Conservation (phyloP, 2,329 filamentous ascomycete genomes). For the Talaromyces verruculosus region DNA sequence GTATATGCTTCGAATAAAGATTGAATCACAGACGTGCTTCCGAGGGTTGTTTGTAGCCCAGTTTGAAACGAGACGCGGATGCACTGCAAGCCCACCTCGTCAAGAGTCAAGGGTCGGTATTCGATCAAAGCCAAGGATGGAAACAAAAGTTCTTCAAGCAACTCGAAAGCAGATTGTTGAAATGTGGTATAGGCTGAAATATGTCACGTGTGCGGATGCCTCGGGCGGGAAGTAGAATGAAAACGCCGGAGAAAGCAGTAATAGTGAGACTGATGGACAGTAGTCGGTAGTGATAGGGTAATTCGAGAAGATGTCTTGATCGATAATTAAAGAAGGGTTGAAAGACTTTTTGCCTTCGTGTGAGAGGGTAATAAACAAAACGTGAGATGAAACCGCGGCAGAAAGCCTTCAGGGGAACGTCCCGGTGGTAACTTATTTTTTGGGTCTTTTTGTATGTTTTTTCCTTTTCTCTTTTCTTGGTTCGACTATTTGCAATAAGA, state of each 20-base stretch:
- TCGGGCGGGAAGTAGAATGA: conserved; percentile 5
- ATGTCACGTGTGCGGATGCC: conserved; percentile 12
- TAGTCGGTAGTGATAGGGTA: not conserved
- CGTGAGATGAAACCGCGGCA: conserved; percentile 9
- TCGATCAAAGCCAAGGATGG: conserved; percentile 25
- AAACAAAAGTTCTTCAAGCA: conserved; percentile 9
- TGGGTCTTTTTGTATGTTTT: conserved; percentile 2
- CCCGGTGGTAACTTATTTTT: conserved; percentile 21
- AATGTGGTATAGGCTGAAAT: not conserved
- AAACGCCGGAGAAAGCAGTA: conserved; percentile 8
- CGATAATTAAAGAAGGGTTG: conserved; percentile 17
- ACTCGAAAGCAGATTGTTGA: conserved; percentile 1
- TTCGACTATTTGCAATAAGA: conserved; percentile 25
- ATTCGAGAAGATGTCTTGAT: conserved; percentile 2
- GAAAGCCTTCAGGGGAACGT: conserved; percentile 22
- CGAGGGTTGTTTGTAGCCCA: not conserved
- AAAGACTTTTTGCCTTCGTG: not conserved
- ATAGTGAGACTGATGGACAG: not conserved
- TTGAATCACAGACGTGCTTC: not conserved
- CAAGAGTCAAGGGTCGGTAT: conserved; percentile 25
- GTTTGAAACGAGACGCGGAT: conserved; percentile 25
- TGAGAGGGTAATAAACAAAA: conserved; percentile 17
- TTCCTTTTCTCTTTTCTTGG: conserved; percentile 23
- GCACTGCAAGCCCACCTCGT: conserved; percentile 39
- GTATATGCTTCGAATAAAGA: conserved; percentile 20